Conservation (phyloP, 176 grass and related monocot species). For the Metroxylon sagu region DNA sequence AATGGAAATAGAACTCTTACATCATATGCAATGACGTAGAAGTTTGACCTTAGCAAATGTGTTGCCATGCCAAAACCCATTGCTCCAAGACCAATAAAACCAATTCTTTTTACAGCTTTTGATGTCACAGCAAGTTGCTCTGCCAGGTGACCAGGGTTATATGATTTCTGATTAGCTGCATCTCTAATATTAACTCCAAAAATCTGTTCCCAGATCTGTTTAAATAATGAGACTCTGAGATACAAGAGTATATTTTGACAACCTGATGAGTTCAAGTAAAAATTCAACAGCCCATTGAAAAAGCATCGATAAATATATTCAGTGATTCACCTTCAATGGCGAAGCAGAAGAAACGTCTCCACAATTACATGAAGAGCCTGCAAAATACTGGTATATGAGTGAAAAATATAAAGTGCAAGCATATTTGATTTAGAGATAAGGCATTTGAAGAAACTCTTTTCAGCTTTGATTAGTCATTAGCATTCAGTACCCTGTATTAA, state of each 20-base stretch:
- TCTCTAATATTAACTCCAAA: slow-evolving; percentile 78
- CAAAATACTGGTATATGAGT: slow-evolving; percentile 8
- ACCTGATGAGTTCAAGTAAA: too few species aligned
- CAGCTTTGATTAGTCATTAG: too few species aligned
- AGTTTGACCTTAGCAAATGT: slow-evolving; percentile 89
- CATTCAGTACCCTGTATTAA: slow-evolving; percentile 62
- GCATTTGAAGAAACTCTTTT: too few species aligned
- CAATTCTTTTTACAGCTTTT: slow-evolving; percentile 60
- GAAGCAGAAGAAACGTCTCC: slow-evolving; percentile 36
- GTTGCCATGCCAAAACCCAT: slow-evolving; percentile 98
- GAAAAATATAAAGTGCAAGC: too few species aligned
- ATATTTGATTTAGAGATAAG: too few species aligned
- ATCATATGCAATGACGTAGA: slow-evolving; percentile 75
- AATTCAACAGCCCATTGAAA: too few species aligned
- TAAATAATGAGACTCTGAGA: not conserved
- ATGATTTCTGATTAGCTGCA: slow-evolving; percentile 58
- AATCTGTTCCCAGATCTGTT: slow-evolving; percentile 75
- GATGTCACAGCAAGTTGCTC: slow-evolving; percentile 45
- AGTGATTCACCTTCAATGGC: slow-evolving; percentile 48
- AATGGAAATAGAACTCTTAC: slow-evolving; percentile 35
- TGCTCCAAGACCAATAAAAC: slow-evolving; percentile 95
- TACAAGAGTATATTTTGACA: too few species aligned
- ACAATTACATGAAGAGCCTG: slow-evolving; percentile 53
- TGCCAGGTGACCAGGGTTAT: slow-evolving; percentile 62
- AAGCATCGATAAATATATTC: too few species aligned